phyloP scores from a whole-genome alignment of 306 rosid genomes.

The Rosa rugosa region DNA sequence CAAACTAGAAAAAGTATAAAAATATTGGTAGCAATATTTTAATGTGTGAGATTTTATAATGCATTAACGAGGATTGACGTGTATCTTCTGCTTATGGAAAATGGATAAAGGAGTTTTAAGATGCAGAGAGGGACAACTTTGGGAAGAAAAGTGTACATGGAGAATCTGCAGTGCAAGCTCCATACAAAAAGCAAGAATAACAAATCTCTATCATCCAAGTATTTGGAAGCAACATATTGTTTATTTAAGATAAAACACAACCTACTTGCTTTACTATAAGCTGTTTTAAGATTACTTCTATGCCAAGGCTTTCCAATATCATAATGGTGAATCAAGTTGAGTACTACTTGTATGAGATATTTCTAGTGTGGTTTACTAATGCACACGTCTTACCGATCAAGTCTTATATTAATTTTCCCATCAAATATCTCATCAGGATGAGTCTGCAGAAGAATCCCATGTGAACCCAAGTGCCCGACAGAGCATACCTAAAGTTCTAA shows the following conservation, averaged over 20 bases:
- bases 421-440: not conserved
- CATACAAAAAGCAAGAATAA: slow-evolving; percentile 12
- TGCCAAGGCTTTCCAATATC: slow-evolving; percentile 19
- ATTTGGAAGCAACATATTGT: slow-evolving; percentile 4
- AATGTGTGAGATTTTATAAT: not conserved
- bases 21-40: not conserved
- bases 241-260: not conserved
- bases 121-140: not conserved
- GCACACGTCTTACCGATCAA: not conserved
- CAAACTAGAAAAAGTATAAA: not conserved
- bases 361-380: not conserved
- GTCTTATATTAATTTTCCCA: not conserved
- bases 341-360: not conserved
- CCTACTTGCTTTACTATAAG: not conserved
- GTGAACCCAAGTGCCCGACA: not conserved
- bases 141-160: not conserved
- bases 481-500: not conserved
- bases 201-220: slow-evolving; percentile 5
- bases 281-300: slow-evolving; percentile 19
- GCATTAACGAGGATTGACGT: slow-evolving; percentile 9
- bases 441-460: not conserved
- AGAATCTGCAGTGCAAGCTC: slow-evolving; percentile 9
- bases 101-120: slow-evolving; percentile 1
- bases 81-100: slow-evolving; percentile 14
- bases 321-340: not conserved